phyloP scores from a whole-genome alignment of 2,329 filamentous ascomycete species.

The Aspergillus versicolor region DNA sequence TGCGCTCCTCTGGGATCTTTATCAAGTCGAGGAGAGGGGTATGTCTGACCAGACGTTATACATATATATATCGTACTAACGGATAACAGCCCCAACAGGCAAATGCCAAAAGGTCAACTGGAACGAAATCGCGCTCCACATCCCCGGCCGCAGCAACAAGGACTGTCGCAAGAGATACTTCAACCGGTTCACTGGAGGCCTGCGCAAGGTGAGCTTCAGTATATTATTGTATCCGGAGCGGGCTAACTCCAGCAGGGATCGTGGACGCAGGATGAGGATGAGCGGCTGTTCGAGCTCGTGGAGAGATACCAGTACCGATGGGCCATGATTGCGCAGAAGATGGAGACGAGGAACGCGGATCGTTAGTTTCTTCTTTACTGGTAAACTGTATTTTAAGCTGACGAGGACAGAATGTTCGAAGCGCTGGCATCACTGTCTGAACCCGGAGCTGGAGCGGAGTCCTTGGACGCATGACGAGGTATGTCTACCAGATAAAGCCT shows the following conservation, averaged over 20 bases:
- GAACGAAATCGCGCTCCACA: slow-evolving; percentile 14
- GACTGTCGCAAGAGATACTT: slow-evolving; percentile 14
- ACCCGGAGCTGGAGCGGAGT: slow-evolving; percentile 12
- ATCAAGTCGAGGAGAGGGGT: slow-evolving; percentile 12
- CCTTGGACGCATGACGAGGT: slow-evolving; percentile 12
- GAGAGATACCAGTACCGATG: slow-evolving; percentile 10
- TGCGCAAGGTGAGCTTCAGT: slow-evolving; percentile 4
- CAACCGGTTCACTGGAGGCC: slow-evolving; percentile 10
- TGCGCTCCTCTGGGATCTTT: slow-evolving; percentile 11
- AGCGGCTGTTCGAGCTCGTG: slow-evolving; percentile 5
- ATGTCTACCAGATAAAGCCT: not conserved
- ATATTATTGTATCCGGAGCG: no score
- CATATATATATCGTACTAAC: not conserved
- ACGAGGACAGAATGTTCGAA: slow-evolving; percentile 8
- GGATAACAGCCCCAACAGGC: slow-evolving; percentile 4
- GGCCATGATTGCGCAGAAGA: slow-evolving; percentile 13
- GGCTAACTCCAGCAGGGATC: slow-evolving; percentile 1
- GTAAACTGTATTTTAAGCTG: no score
- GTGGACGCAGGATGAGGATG: slow-evolving; percentile 12
- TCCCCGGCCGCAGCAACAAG: slow-evolving; percentile 15
- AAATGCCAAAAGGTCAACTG: slow-evolving; percentile 14
- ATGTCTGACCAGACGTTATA: not conserved
- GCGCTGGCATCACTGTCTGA: slow-evolving; percentile 14
- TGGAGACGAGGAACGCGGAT: slow-evolving; percentile 13
- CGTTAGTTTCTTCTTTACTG: not conserved